Base-by-base conservation (phyloP, 1,284 basidiomycete genomes). In the Kwoniella shivajii region DNA sequence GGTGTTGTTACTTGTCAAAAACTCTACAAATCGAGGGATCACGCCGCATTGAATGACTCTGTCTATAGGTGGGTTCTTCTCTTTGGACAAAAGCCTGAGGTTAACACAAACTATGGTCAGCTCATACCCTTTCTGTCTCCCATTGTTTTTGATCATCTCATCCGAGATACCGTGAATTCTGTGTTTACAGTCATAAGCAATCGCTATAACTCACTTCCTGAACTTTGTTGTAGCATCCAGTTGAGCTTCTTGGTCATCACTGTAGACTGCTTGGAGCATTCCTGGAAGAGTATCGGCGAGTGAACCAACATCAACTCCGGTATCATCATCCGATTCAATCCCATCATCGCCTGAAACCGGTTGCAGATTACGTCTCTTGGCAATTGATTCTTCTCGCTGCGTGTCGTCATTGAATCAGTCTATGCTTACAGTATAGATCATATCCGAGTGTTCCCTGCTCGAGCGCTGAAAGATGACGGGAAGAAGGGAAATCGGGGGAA, bases 51-150 rank as follows among this genome's bases (percentile, higher is more conserved):
- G 91, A 77, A 99, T 99, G 67, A 99, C 96, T 73, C 88, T 88
- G 79, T 99, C 96, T 77, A 99, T 99, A n/a, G 95, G 95, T 36
- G 95, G 95, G 78, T 98, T 99, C 83, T 94, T 95, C 82, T 99
- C 95, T 83, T 99, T 99, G 67, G 95, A 98, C 59, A 99, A 86
- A 44, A 96, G 83, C 77, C 75, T 77, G 11, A n/a, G n/a, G n/a
- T n/a, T 16, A 24, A 26, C 13, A 31, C 34, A 42, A 36, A 29
- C 36, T 46, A 24, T 36, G 14, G 51, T 60, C 41, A 61, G 57
- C 51, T 18, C 18, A 10, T 26, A 36, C 14, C 27, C 18, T 37
- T 26, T 9, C 10, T 47, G 9, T 31, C 26, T 16, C 16, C 9
- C 47, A n/a, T n/a, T n/a, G n/a, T n/a, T n/a, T n/a, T n/a, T n/a